Evolutionary conservation across 2,329 filamentous ascomycete species (phyloP).

Genomic region (Claviceps purpurea): DNA sequence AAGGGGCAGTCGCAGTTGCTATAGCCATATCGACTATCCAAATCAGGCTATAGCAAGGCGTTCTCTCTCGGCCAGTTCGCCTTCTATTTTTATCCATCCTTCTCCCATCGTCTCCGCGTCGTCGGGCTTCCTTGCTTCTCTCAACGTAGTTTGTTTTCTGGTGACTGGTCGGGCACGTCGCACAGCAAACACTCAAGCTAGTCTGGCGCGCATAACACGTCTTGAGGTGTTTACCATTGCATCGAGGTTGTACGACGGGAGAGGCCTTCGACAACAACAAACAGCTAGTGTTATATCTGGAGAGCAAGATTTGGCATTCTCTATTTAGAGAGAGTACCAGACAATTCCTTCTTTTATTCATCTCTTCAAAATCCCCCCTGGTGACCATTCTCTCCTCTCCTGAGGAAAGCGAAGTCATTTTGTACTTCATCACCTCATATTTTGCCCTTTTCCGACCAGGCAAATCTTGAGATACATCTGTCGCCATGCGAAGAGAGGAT

Average conservation of each 20-base stretch:
- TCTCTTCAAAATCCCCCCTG: background rate
- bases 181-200: background rate
- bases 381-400: background rate
- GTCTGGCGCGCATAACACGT: background rate
- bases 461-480: background rate
- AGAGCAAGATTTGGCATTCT: background rate
- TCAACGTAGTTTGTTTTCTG: background rate
- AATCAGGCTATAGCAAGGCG: background rate
- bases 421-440: background rate
- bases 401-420: background rate
- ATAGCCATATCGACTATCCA: background rate
- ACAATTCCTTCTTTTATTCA: background rate
- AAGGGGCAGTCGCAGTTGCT: background rate
- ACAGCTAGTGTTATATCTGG: background rate
- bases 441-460: background rate
- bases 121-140: background rate
- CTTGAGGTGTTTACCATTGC: background rate
- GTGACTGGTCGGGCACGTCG: background rate
- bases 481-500: constrained; percentile 10
- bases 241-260: background rate
- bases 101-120: background rate
- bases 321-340: background rate
- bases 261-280: background rate
- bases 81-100: background rate
- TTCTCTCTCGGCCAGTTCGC: background rate